Conservation (phyloP, 1,284 basidiomycete genomes). For the Puccinia polysora region DNA sequence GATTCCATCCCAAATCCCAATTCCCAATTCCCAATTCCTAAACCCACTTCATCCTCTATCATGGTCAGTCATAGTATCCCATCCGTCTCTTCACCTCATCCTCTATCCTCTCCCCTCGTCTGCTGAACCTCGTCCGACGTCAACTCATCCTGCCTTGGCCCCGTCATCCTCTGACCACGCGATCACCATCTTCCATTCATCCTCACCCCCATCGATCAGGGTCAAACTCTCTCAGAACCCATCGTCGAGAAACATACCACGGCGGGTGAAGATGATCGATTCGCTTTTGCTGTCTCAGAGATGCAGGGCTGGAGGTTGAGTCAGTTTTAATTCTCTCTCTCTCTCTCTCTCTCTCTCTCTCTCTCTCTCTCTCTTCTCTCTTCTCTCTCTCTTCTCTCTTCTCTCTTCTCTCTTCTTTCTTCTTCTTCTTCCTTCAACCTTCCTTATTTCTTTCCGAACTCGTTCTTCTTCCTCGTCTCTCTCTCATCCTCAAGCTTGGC, state of each 20-base stretch:
- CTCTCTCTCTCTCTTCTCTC: slow-evolving; percentile 15
- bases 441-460: neutral
- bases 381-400: slow-evolving; percentile 15
- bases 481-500: neutral
- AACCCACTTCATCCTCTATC: too few relatives aligned
- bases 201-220: slow-evolving; percentile 51
- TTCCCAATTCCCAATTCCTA: too few relatives aligned
- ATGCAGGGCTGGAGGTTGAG: slow-evolving; percentile 99
- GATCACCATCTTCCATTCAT: too few relatives aligned
- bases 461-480: too few relatives aligned
- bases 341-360: too few relatives aligned
- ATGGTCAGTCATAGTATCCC: too few relatives aligned
- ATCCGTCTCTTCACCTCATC: too few relatives aligned
- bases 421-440: slow-evolving; percentile 29
- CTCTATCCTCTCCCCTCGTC: too few relatives aligned
- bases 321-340: slow-evolving; percentile 57
- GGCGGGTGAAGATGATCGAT: slow-evolving; percentile 70
- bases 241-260: slow-evolving; percentile 81
- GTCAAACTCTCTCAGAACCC: slow-evolving; percentile 58
- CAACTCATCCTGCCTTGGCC: too few relatives aligned
- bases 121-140: too few relatives aligned
- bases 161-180: too few relatives aligned
- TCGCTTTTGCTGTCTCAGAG: slow-evolving; percentile 78
- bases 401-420: slow-evolving; percentile 12
- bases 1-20: too few relatives aligned